Percentiles rank a stretch among this genome's conserved stretches.
These are phyloP conservation scores for Leccinum boreale DNA, from an alignment of 768 basidiomycete genomes.

Conservation along the genomic window DNA sequence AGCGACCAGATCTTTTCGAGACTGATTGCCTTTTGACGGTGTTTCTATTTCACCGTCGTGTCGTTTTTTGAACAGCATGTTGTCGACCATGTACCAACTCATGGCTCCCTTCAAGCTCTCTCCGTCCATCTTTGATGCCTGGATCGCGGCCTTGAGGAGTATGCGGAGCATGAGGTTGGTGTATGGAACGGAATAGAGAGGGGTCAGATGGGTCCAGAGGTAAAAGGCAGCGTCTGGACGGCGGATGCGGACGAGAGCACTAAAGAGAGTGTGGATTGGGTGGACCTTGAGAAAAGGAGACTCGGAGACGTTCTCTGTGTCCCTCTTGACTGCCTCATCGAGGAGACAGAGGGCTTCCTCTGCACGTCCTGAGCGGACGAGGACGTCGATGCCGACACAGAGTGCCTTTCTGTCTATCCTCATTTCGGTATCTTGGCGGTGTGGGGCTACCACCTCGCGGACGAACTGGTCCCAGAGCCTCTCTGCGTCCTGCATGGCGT, in stretches of 20 bases:
- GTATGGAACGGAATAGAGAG: constrained; percentile 55
- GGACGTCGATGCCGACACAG: constrained; percentile 47
- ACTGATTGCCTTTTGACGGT: neutral
- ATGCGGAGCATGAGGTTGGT: constrained; percentile 55
- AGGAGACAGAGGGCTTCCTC: constrained; percentile 51
- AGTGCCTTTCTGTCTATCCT: constrained; percentile 47
- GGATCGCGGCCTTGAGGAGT: constrained; percentile 58
- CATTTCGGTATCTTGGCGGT: constrained; percentile 5
- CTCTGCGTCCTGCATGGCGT: constrained; percentile 39
- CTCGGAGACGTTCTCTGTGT: constrained; percentile 6
- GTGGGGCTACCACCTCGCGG: constrained; percentile 7
- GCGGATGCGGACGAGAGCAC: constrained; percentile 44
- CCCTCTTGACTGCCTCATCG: constrained; percentile 35
- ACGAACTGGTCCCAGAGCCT: constrained; percentile 42
- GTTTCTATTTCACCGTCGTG: constrained; percentile 1
- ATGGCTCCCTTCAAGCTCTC: constrained; percentile 49
- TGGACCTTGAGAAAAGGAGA: constrained; percentile 21
- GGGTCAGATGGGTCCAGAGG: constrained; percentile 65
- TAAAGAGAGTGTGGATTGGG: constrained; percentile 45
- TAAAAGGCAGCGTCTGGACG: constrained; percentile 64
- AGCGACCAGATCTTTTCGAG: constrained; percentile 9
- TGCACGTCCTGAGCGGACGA: constrained; percentile 42
- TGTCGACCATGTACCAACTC: constrained; percentile 25
- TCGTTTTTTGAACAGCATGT: constrained; percentile 14
- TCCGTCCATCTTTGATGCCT: constrained; percentile 49